phyloP scores from a whole-genome alignment of 306 rosid genomes.

The Citrullus amarus region DNA sequence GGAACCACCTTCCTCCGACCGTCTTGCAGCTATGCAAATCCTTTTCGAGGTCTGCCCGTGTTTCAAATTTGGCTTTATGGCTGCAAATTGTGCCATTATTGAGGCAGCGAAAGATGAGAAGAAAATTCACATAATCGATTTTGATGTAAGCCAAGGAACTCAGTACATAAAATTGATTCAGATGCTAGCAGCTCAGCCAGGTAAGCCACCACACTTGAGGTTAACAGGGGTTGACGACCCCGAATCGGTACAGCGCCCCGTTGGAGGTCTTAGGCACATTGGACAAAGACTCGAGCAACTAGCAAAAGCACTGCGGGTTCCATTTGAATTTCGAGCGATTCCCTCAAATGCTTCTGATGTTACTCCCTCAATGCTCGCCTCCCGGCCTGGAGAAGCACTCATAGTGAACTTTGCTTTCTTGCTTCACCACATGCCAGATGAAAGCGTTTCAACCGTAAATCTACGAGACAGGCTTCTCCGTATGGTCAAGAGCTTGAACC shows the following conservation, averaged over 20 bases:
- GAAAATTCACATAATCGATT: conserved; percentile 68
- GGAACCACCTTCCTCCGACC: conserved; percentile 87
- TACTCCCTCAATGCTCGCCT: conserved; percentile 58
- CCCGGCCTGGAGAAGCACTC: conserved; percentile 71
- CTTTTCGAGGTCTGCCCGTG: conserved; percentile 95
- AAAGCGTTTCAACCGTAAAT: conserved; percentile 79
- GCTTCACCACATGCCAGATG: conserved; percentile 99
- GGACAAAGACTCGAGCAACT: conserved; percentile 84
- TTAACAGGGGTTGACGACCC: conserved; percentile 90
- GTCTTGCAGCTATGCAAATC: conserved; percentile 94
- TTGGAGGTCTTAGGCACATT: conserved; percentile 74
- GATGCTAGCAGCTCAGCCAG: conserved; percentile 42
- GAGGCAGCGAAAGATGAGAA: conserved; percentile 67
- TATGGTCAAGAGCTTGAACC: conserved; percentile 77
- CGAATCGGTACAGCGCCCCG: conserved; percentile 73
- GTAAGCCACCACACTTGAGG: conserved; percentile 54
- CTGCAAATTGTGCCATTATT: conserved; percentile 76
- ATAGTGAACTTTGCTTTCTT: conserved; percentile 78
- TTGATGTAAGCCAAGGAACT: conserved; percentile 87
- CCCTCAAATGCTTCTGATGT: conserved; percentile 54
- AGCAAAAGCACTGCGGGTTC: conserved; percentile 50
- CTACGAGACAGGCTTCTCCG: conserved; percentile 85
- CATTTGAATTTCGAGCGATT: conserved; percentile 75
- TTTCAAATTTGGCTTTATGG: conserved; percentile 79
- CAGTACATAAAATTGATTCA: conserved; percentile 77